Conservation (phyloP, 129 eudicot species). For the Flaveria trinervia region DNA sequence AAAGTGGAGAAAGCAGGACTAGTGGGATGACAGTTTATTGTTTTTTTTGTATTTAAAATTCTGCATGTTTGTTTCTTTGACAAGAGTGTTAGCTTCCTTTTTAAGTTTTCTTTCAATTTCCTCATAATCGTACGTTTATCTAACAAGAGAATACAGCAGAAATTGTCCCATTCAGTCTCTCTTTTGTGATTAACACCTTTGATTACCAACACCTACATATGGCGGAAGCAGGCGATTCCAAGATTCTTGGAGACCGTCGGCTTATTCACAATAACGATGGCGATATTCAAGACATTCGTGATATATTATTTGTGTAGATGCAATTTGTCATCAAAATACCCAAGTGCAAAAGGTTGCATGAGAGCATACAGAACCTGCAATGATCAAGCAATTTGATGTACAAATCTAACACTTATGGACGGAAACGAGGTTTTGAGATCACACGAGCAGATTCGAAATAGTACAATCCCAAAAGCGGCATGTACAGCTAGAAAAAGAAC, state of each 20-base stretch:
- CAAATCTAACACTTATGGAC: not conserved
- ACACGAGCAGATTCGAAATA: not conserved
- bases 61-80: no score
- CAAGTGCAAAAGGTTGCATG: conserved; percentile 22
- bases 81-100: no score
- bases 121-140: no score
- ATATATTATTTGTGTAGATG: conserved; percentile 1
- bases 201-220: no score
- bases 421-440: not conserved
- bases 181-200: no score
- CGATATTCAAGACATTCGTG: conserved; percentile 26
- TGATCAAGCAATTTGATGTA: conserved; percentile 38
- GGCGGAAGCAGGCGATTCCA: conserved; percentile 64
- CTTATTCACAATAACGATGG: conserved; percentile 40
- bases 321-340: not conserved
- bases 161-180: no score
- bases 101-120: no score
- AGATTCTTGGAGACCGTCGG: conserved; percentile 58
- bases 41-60: no score
- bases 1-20: no score
- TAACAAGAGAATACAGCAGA: no score
- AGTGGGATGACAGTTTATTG: no score
- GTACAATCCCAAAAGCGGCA: conserved; percentile 19
- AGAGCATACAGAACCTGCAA: conserved; percentile 32
- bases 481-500: conserved; percentile 12